Percentiles rank a stretch among this genome's conserved stretches.
These are phyloP conservation scores for Crithidia acanthocephali DNA, from an alignment of 208 protist genomes.

Conservation along the genomic window DNA sequence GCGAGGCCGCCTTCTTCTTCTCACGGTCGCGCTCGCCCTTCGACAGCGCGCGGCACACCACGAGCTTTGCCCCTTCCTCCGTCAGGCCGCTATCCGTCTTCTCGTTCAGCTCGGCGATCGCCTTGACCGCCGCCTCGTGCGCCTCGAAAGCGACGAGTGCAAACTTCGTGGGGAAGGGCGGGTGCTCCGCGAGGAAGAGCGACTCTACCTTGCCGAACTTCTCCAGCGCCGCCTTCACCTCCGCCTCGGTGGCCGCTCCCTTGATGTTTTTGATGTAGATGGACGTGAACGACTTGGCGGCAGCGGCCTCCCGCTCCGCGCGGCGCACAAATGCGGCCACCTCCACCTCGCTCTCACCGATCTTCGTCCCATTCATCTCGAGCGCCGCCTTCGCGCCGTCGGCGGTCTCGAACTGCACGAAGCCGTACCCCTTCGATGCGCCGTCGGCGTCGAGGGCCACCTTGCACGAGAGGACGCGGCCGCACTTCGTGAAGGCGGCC, in stretches of 20 bases:
- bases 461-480: slow-evolving; percentile 97
- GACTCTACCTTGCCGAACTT: slow-evolving; percentile 83
- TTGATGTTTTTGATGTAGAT: slow-evolving; percentile 96
- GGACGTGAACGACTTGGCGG: slow-evolving; percentile 93
- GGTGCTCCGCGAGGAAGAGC: slow-evolving; percentile 44
- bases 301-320: slow-evolving; percentile 68
- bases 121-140: slow-evolving; percentile 84
- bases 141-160: slow-evolving; percentile 94
- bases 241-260: slow-evolving; percentile 53
- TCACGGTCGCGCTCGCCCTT: slow-evolving; percentile 51
- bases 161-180: slow-evolving; percentile 73
- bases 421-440: slow-evolving; percentile 94
- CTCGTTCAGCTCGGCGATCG: slow-evolving; percentile 59
- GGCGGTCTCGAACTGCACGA: slow-evolving; percentile 96
- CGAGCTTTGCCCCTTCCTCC: slow-evolving; percentile 29
- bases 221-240: slow-evolving; percentile 69
- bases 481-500: slow-evolving; percentile 95
- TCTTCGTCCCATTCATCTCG: slow-evolving; percentile 90
- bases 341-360: slow-evolving; percentile 80
- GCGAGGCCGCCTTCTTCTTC: slow-evolving; percentile 34
- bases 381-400: slow-evolving; percentile 93
- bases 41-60: slow-evolving; percentile 53
- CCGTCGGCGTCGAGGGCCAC: slow-evolving; percentile 62
- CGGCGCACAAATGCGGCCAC: slow-evolving; percentile 86
- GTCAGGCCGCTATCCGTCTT: slow-evolving; percentile 36